Evolutionary conservation across 2,329 filamentous ascomycete genomes (phyloP).

Genomic region (Ceratocystiopsis sp.): DNA sequence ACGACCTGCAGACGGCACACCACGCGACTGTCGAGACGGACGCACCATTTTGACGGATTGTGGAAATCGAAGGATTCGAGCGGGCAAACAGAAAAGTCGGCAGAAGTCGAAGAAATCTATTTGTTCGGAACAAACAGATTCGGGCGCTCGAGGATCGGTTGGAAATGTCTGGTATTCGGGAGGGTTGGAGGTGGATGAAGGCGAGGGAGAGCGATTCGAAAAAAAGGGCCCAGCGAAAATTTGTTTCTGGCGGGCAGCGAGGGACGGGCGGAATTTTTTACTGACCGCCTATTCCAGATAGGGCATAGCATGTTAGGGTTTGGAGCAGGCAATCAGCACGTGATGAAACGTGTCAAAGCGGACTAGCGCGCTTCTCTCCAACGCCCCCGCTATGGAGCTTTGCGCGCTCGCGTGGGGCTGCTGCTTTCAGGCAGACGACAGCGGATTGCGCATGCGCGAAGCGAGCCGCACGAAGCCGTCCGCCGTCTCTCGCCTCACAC

Average conservation of each 20-base stretch:
- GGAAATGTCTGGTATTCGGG: not conserved
- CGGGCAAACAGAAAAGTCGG: constrained; percentile 11
- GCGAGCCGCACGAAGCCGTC: too few species aligned
- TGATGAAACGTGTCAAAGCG: not conserved
- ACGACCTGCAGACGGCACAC: too few species aligned
- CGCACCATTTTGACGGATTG: constrained; percentile 52
- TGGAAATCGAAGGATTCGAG: constrained; percentile 23
- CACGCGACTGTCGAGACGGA: not conserved
- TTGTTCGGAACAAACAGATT: constrained; percentile 25
- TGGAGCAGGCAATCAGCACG: not conserved
- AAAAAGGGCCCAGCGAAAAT: constrained; percentile 4
- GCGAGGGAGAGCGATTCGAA: constrained; percentile 14
- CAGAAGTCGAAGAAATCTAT: constrained; percentile 34
- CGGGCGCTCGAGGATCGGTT: not conserved
- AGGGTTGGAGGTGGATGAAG: too few species aligned
- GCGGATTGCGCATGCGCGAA: too few species aligned
- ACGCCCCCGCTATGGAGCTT: not conserved
- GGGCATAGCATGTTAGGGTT: constrained; percentile 10
- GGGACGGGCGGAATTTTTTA: not conserved
- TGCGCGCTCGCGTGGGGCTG: not conserved
- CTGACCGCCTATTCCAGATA: not conserved
- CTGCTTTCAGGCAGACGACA: not conserved
- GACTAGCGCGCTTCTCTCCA: not conserved
- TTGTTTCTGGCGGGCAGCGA: not conserved
- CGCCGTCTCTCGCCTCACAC: not conserved